Evolutionary conservation across 352 stramenopile genomes (phyloP).

Genomic region (Thalassiosira mediterranea): DNA sequence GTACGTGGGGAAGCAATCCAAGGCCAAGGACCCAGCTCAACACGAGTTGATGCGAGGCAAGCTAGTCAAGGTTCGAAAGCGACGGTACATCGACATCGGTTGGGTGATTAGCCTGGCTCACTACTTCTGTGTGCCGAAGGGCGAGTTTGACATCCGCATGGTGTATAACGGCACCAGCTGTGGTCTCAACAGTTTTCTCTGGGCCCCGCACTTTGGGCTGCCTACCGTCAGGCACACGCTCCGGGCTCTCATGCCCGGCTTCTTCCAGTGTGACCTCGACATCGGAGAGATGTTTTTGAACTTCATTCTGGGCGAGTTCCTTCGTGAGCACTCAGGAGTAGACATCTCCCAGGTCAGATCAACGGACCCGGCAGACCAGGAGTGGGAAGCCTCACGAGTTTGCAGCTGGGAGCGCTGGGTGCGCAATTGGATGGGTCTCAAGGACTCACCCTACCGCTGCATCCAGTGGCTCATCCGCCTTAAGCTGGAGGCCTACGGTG

Average conservation of each 20-base stretch:
- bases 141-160: slow-evolving; percentile 39
- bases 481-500: slow-evolving; percentile 8
- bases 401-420: slow-evolving; percentile 28
- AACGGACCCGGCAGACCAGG: neutral
- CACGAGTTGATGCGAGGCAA: slow-evolving; percentile 12
- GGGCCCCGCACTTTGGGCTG: slow-evolving; percentile 35
- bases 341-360: slow-evolving; percentile 19
- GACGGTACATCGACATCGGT: slow-evolving; percentile 13
- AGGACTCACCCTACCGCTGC: slow-evolving; percentile 26
- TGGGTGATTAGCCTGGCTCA: slow-evolving; percentile 11
- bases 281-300: slow-evolving; percentile 49
- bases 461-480: slow-evolving; percentile 1
- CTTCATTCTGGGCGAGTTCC: slow-evolving; percentile 5
- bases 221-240: slow-evolving; percentile 20
- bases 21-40: neutral
- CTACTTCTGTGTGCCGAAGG: slow-evolving; percentile 40
- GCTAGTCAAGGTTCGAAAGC: slow-evolving; percentile 2
- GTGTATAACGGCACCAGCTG: slow-evolving; percentile 44
- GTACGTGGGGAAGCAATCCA: neutral
- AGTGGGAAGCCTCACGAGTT: slow-evolving; percentile 14
- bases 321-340: slow-evolving; percentile 25
- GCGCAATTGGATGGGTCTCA: slow-evolving; percentile 41
- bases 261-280: slow-evolving; percentile 25
- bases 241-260: slow-evolving; percentile 10
- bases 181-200: slow-evolving; percentile 43